Percentiles rank a stretch among this genome's conserved stretches.
Conservation (phyloP, 1,139 yeast species). For the Geotrichum candidum region DNA sequence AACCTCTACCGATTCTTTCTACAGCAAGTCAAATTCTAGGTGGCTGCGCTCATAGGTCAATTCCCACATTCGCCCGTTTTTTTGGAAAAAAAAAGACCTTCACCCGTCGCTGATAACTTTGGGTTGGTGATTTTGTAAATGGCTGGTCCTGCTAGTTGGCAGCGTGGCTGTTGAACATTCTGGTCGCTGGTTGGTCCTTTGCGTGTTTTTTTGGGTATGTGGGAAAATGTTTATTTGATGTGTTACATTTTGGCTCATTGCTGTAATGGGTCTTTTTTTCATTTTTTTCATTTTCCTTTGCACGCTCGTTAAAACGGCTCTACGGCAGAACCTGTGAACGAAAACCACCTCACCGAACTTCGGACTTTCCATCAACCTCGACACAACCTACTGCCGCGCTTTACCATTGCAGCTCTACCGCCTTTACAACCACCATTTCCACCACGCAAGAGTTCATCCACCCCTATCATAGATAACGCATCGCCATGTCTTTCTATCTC, state of each 20-base stretch:
- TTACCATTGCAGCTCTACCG: neutral
- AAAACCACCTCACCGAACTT: neutral
- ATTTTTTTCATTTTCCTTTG: neutral
- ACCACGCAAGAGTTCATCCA: neutral
- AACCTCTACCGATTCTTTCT: neutral
- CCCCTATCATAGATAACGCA: neutral
- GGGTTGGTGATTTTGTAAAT: neutral
- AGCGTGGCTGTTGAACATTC: constrained; percentile 27
- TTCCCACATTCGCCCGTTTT: neutral
- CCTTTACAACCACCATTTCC: neutral
- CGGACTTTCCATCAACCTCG: constrained; percentile 4
- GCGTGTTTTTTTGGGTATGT: neutral
- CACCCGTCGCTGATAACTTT: neutral
- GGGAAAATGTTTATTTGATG: neutral
- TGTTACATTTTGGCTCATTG: neutral
- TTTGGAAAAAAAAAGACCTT: neutral
- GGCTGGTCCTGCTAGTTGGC: neutral
- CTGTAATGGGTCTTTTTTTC: neutral
- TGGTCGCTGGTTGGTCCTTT: constrained; percentile 29
- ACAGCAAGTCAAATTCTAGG: neutral
- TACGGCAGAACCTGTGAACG: neutral
- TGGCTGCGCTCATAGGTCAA: neutral
- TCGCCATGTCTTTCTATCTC: constrained; percentile 27
- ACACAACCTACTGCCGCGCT: neutral
- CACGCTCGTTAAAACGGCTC: neutral